Conservation (phyloP, 2,329 filamentous ascomycete species). For the Microdochium paspali region DNA sequence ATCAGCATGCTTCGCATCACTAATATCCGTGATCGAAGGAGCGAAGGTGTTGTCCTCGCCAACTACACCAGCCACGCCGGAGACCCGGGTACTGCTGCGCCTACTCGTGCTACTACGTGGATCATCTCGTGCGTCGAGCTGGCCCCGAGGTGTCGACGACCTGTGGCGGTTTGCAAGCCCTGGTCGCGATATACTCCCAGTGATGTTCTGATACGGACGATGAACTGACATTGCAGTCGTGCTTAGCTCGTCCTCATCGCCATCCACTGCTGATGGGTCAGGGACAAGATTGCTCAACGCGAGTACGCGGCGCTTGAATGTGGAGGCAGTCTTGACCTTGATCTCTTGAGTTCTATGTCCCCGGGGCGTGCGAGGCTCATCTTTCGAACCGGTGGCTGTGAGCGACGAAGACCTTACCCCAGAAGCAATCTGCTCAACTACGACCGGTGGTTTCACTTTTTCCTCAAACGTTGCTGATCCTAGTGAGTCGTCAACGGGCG, state of each 20-base stretch:
- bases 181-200: neutral
- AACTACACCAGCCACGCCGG: neutral
- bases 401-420: neutral
- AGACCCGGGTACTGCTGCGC: neutral
- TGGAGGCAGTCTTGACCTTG: neutral
- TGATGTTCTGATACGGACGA: neutral
- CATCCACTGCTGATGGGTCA: constrained; percentile 4
- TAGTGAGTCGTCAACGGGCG: neutral
- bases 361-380: neutral
- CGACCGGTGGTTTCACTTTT: neutral
- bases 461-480: neutral
- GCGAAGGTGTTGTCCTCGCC: neutral
- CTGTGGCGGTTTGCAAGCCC: neutral
- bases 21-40: neutral
- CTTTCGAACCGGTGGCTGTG: neutral
- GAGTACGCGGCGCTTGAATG: neutral
- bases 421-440: neutral
- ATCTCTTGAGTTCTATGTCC: neutral
- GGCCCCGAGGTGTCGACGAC: neutral
- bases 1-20: neutral
- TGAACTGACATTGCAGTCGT: constrained; percentile 1
- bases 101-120: neutral
- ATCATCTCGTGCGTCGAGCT: neutral
- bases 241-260: constrained; percentile 15
- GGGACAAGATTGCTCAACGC: constrained; percentile 7